Evolutionary conservation across 345 rosid genomes (phyloP).

Genomic region (Bruguiera sexangula): DNA sequence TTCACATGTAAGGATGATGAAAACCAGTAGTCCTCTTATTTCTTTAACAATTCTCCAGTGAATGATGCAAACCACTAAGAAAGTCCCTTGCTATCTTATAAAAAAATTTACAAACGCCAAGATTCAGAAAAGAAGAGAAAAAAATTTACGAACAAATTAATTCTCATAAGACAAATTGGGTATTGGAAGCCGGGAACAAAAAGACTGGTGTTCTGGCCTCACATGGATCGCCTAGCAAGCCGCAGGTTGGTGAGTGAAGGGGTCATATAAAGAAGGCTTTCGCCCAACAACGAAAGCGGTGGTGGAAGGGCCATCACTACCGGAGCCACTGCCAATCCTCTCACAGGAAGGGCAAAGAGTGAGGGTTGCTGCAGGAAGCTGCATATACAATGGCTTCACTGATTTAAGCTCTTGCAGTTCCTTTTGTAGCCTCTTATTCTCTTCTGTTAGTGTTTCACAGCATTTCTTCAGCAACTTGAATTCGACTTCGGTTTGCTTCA

Average conservation of each 20-base stretch:
- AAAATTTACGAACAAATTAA: background rate
- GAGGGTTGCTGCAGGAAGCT: constrained; percentile 7
- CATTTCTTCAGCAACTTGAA: constrained; percentile 48
- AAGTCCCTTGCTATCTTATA: too few relatives aligned
- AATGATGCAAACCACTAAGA: too few relatives aligned
- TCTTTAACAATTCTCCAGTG: too few relatives aligned
- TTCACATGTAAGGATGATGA: too few relatives aligned
- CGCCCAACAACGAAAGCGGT: background rate
- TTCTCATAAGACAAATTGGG: background rate
- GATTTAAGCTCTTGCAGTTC: constrained; percentile 46
- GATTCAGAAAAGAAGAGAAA: background rate
- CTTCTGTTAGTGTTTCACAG: constrained; percentile 43
- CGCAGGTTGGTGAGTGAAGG: background rate
- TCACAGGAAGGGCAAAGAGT: constrained; percentile 14
- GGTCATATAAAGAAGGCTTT: background rate
- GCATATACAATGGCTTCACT: constrained; percentile 5
- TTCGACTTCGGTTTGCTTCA: constrained; percentile 54
- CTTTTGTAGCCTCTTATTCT: constrained; percentile 44
- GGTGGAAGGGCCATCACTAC: background rate
- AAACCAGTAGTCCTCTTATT: too few relatives aligned
- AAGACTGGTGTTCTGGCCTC: background rate
- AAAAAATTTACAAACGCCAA: too few relatives aligned
- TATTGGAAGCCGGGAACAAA: background rate
- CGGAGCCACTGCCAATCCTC: constrained; percentile 1
- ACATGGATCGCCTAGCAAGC: background rate